These are phyloP conservation scores for Lentinula sp. DNA, from an alignment of 768 basidiomycete genomes.

Conservation along the genomic window DNA sequence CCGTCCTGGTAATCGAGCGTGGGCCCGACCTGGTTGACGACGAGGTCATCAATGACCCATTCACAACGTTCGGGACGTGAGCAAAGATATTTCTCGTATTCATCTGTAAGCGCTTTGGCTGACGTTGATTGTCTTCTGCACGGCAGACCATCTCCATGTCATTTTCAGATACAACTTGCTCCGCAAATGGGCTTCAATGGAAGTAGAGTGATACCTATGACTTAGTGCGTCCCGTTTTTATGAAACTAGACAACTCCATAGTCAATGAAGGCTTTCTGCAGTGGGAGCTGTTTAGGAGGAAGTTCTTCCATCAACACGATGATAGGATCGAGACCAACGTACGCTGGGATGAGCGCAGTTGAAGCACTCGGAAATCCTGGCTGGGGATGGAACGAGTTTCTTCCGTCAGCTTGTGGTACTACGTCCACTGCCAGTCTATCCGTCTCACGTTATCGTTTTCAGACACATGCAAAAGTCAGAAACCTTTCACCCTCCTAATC, in stretches of 20 bases:
- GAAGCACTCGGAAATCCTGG: conserved; percentile 15
- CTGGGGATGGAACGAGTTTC: conserved; percentile 27
- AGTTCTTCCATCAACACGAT: conserved; percentile 20
- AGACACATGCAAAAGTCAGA: conserved; percentile 15
- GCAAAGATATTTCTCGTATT: neutral
- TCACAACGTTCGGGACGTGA: neutral
- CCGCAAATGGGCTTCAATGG: conserved; percentile 12
- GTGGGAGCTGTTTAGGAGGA: conserved; percentile 19
- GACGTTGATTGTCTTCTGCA: neutral
- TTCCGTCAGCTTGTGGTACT: conserved; percentile 8
- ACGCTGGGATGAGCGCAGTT: conserved; percentile 11
- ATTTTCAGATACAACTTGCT: neutral
- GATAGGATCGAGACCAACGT: conserved; percentile 17
- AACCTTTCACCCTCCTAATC: conserved; percentile 13
- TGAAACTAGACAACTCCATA: neutral
- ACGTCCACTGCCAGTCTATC: neutral
- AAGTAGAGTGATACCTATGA: neutral
- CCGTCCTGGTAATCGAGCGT: conserved; percentile 20
- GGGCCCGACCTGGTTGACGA: conserved; percentile 18
- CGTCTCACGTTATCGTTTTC: neutral
- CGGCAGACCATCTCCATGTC: neutral
- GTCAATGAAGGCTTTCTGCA: neutral
- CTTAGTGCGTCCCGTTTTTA: conserved; percentile 2
- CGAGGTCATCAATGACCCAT: conserved; percentile 5
- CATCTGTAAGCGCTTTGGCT: neutral